Percentiles rank a stretch among this genome's conserved stretches.
phyloP scores from a whole-genome alignment of 2,329 filamentous ascomycete genomes.

The Emmonsiellopsis sp. region DNA sequence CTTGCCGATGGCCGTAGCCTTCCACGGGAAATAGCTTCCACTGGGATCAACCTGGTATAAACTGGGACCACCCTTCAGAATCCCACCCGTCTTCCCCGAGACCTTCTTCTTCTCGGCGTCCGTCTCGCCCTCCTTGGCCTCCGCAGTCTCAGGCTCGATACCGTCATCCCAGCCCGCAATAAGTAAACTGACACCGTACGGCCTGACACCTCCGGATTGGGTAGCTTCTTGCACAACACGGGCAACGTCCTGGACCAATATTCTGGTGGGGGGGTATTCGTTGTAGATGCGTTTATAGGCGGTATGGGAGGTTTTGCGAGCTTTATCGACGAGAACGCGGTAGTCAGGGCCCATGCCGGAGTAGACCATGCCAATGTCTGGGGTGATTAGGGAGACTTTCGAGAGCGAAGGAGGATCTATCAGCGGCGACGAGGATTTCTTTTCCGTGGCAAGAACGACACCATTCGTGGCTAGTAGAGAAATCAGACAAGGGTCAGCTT shows the following conservation, averaged over 20 bases:
- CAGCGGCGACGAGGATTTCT: constrained; percentile 96
- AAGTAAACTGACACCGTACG: constrained; percentile 91
- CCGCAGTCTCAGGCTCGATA: constrained; percentile 73
- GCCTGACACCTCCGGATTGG: constrained; percentile 92
- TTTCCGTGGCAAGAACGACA: constrained; percentile 97
- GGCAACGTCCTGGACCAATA: constrained; percentile 97
- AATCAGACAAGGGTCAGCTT: constrained; percentile 6
- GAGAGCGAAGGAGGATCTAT: constrained; percentile 91
- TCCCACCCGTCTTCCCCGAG: constrained; percentile 84
- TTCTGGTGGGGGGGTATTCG: constrained; percentile 98
- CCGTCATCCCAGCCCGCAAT: constrained; percentile 98
- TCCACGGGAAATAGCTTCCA: constrained; percentile 98
- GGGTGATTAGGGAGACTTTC: constrained; percentile 96
- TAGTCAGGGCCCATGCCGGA: constrained; percentile 99
- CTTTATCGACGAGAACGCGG: constrained; percentile 92
- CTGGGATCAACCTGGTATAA: constrained; percentile 99
- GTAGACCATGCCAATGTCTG: constrained; percentile 99
- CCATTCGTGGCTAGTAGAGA: constrained; percentile 74
- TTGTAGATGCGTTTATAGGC: constrained; percentile 99
- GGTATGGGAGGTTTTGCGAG: constrained; percentile 95
- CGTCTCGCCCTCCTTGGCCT: constrained; percentile 46
- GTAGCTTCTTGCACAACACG: constrained; percentile 98
- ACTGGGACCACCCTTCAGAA: constrained; percentile 91
- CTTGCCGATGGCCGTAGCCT: constrained; percentile 98
- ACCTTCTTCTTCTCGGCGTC: constrained; percentile 59